Evolutionary conservation across 2,329 filamentous ascomycete genomes (phyloP).

Genomic region (Ophiostoma sp.): DNA sequence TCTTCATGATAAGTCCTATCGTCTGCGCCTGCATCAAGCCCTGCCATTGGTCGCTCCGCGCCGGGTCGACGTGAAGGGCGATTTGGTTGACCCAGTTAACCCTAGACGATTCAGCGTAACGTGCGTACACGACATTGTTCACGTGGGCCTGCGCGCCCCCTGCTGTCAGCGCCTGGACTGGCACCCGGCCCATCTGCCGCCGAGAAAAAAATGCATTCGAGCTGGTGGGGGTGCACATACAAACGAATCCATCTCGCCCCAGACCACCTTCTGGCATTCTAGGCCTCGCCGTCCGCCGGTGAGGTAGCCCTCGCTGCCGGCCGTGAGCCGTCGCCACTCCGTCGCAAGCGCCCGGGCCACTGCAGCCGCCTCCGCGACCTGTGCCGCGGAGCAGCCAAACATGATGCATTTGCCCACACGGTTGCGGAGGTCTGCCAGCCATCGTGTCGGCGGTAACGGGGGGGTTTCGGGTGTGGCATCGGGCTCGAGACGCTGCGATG

Average conservation of each 20-base stretch:
- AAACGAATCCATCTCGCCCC: conserved; percentile 78
- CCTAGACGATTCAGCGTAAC: conserved; percentile 78
- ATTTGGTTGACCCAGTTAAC: conserved; percentile 77
- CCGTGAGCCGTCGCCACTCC: conserved; percentile 72
- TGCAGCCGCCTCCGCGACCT: conserved; percentile 57
- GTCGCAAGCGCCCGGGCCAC: conserved; percentile 61
- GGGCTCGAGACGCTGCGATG: neutral
- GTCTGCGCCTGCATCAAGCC: conserved; percentile 66
- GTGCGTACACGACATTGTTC: conserved; percentile 82
- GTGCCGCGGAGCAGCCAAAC: conserved; percentile 64
- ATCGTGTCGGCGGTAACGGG: conserved; percentile 44
- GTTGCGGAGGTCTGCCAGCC: conserved; percentile 67
- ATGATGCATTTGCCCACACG: conserved; percentile 73
- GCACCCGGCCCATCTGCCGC: neutral
- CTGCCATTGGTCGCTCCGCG: conserved; percentile 63
- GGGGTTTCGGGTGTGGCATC: neutral
- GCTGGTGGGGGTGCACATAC: conserved; percentile 33
- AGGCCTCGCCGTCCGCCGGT: conserved; percentile 63
- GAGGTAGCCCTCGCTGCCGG: conserved; percentile 74
- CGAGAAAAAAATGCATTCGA: neutral
- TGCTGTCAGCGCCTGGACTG: neutral
- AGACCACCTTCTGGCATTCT: conserved; percentile 67
- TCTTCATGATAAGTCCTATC: conserved; percentile 74
- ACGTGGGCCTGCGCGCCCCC: conserved; percentile 57
- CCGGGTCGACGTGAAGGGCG: conserved; percentile 61